Evolutionary conservation across 345 rosid species (phyloP).

Genomic region (Citrus hindsii): DNA sequence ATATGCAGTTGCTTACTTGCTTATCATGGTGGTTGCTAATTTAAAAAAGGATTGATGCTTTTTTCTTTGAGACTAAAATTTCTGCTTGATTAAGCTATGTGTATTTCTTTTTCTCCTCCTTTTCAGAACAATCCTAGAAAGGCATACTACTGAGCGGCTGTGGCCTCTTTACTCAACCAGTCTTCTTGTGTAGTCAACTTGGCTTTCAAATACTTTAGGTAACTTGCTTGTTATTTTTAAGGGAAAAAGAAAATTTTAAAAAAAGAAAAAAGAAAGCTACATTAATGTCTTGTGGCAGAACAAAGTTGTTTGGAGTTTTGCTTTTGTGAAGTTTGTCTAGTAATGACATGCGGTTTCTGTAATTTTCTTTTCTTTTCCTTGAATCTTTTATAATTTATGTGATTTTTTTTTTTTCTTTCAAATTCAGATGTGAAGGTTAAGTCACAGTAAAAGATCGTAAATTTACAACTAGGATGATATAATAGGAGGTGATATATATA

Average conservation of each 20-base stretch:
- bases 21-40: not conserved
- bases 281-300: not conserved
- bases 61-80: not conserved
- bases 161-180: not conserved
- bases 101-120: not conserved
- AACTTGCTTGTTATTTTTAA: not conserved
- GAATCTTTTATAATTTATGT: too few relatives aligned
- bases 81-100: too few relatives aligned
- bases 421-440: too few relatives aligned
- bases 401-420: not conserved
- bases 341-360: not conserved
- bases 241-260: too few relatives aligned
- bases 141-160: constrained; percentile 46
- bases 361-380: not conserved
- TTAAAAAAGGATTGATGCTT: not conserved
- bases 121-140: constrained; percentile 74
- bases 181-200: not conserved
- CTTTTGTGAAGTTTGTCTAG: not conserved
- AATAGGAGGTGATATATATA: not conserved
- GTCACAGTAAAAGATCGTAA: not conserved
- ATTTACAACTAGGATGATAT: not conserved
- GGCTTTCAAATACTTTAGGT: not conserved
- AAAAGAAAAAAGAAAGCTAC: not conserved
- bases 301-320: not conserved
- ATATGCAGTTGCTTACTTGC: not conserved